Evolutionary conservation across 1,139 yeast genomes (phyloP), one percentile per base, ranked within the genome.

Genomic region (Chernovozyma aurita): DNA sequence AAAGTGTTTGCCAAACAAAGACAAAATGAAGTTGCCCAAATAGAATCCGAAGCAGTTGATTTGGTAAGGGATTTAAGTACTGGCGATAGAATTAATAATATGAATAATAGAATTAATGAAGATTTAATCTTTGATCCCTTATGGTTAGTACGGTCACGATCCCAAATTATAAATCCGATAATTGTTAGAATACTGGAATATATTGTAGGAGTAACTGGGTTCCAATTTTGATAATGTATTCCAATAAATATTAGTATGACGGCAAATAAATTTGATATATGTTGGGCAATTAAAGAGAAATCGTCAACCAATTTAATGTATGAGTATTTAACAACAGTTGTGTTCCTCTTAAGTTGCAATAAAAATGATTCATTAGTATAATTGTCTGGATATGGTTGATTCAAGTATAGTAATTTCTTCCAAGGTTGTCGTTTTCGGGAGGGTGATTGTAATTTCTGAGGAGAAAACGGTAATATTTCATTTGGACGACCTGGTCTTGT

Each of bases 41-140:
- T 87, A 14, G 97, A 87, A 59, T 92, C 97, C 1, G 95, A 84
- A 0, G 97, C 78, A 0, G 97, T 87, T 1, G 96, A 85, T 47
- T 79, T 76, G 0, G 97, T 88, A 34, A 94, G 69, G 0, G 97
- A 88, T 48, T 86, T 85, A 38, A 92, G 69, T 3, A 92, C 92
- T 0, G 98, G 98, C 0, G 97, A 85, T 31, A 90, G 63, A 0
- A 94, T 80, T 32, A 88, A 64, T 32, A 90, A 63, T 4, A 85
- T 75, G 43, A 90, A 75, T 2, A 82, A 70, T 18, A 88, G 80
- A 21, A 92, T 62, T 11, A 78, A 44, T 3, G 87, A 76, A 1
- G 95, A 82, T 53, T 85, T 85, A 43, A 60, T 38, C 44, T 60
- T 46, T 50, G 65, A 12, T 31, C 31, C 43, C 36, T 18, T 24